Conservation (phyloP, 179 eudicot species). For the Camellia oleifera region DNA sequence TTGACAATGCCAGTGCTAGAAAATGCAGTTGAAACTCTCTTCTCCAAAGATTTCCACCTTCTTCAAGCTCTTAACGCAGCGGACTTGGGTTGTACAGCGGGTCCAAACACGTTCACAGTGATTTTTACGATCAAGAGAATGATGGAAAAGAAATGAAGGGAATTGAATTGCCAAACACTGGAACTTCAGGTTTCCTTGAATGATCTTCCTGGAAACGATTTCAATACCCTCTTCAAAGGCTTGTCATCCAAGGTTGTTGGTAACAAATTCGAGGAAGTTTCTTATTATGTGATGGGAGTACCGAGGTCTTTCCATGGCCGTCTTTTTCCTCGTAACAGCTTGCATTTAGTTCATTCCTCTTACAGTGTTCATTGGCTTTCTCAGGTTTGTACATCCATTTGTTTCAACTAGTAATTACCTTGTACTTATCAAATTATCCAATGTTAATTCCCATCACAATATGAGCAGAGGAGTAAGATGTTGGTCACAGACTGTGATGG, state of each 20-base stretch:
- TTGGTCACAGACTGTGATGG: too few species aligned
- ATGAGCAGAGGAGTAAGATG: too few species aligned
- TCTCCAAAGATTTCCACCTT: background rate
- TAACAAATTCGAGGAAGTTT: background rate
- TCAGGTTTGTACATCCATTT: background rate
- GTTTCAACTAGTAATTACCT: background rate
- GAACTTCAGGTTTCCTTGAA: slow-evolving; percentile 12
- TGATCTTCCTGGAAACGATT: slow-evolving; percentile 16
- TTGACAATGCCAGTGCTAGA: background rate
- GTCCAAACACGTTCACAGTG: slow-evolving; percentile 7
- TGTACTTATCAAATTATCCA: too few species aligned
- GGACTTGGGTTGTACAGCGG: slow-evolving; percentile 12
- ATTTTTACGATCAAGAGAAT: background rate
- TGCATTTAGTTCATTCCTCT: slow-evolving; percentile 9
- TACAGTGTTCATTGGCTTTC: slow-evolving; percentile 20
- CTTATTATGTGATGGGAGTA: slow-evolving; percentile 3
- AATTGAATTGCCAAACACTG: background rate
- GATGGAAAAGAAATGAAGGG: slow-evolving; percentile 1
- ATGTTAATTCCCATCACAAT: too few species aligned
- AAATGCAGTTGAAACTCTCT: background rate
- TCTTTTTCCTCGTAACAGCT: slow-evolving; percentile 4
- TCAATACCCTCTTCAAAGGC: slow-evolving; percentile 7
- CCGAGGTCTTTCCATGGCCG: slow-evolving; percentile 17
- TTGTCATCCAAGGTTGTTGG: background rate
- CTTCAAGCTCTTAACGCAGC: background rate